These are phyloP conservation scores for Porodaedalea pini DNA, from an alignment of 1,284 basidiomycete species.

Conservation along the genomic window DNA sequence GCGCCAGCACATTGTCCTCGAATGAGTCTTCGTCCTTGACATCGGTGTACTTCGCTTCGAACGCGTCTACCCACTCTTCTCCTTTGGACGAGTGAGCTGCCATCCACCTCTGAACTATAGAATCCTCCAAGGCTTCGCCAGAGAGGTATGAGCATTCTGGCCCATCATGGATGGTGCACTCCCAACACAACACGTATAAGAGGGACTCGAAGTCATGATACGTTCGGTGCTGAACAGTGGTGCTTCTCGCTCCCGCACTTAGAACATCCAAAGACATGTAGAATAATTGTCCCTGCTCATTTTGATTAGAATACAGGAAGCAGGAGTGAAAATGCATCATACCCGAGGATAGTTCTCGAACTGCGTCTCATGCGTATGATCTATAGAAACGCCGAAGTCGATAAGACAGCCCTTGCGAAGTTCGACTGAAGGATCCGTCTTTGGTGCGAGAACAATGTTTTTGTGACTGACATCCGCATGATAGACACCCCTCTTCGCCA, in stretches of 20 bases:
- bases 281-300: no score
- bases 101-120: no score
- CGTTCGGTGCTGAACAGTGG: background rate
- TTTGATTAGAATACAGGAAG: background rate
- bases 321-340: no score
- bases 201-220: background rate
- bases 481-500: no score
- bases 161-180: background rate
- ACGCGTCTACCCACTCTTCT: no score
- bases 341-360: no score
- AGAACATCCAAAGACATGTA: background rate
- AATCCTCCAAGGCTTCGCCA: no score
- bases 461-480: background rate
- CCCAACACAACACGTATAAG: background rate
- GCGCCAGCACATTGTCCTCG: no score
- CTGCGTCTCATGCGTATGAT: no score
- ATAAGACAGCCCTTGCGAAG: background rate
- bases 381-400: background rate
- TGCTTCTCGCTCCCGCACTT: background rate
- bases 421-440: background rate
- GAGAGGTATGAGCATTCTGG: background rate
- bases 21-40: no score
- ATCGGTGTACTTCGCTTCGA: no score
- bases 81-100: no score
- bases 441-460: background rate